Conservation (phyloP, 768 basidiomycete genomes). For the Suillus decipiens region DNA sequence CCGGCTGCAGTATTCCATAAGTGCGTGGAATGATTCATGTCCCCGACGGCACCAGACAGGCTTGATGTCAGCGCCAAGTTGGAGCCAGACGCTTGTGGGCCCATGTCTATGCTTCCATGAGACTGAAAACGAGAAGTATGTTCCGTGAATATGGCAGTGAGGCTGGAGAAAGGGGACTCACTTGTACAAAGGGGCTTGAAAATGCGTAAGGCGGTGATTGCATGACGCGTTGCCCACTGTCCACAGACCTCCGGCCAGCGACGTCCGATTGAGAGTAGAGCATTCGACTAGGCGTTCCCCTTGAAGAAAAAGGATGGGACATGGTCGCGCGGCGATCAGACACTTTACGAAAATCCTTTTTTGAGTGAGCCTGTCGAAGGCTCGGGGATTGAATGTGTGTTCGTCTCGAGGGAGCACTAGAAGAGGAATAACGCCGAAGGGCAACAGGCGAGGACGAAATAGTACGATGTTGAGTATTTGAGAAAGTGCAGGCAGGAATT, state of each 20-base stretch:
- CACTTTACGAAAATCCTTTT: slow-evolving; percentile 28
- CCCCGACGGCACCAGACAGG: slow-evolving; percentile 67
- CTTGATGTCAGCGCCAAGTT: slow-evolving; percentile 46
- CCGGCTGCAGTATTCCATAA: slow-evolving; percentile 27
- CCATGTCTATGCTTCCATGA: slow-evolving; percentile 21
- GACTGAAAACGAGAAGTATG: slow-evolving; percentile 27
- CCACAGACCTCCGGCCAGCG: slow-evolving; percentile 41
- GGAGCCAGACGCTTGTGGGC: slow-evolving; percentile 40
- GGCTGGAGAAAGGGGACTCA: slow-evolving; percentile 28
- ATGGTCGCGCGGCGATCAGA: slow-evolving; percentile 28
- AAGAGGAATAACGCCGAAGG: slow-evolving; percentile 34
- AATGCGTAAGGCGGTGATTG: slow-evolving; percentile 31
- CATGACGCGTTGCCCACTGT: slow-evolving; percentile 38
- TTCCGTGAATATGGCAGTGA: slow-evolving; percentile 8
- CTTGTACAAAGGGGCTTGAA: slow-evolving; percentile 37
- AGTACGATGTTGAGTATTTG: slow-evolving; percentile 23
- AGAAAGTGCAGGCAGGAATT: slow-evolving; percentile 17
- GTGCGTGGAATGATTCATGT: slow-evolving; percentile 42
- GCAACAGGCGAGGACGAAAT: slow-evolving; percentile 30
- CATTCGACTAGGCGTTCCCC: slow-evolving; percentile 31
- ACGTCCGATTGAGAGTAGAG: slow-evolving; percentile 33
- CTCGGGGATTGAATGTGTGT: slow-evolving; percentile 38
- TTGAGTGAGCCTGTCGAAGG: slow-evolving; percentile 20
- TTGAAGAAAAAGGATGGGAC: slow-evolving; percentile 19
- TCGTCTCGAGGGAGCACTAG: slow-evolving; percentile 36